Evolutionary conservation across 305 asterid genomes (phyloP).

Genomic region (Nicotiana rustica): DNA sequence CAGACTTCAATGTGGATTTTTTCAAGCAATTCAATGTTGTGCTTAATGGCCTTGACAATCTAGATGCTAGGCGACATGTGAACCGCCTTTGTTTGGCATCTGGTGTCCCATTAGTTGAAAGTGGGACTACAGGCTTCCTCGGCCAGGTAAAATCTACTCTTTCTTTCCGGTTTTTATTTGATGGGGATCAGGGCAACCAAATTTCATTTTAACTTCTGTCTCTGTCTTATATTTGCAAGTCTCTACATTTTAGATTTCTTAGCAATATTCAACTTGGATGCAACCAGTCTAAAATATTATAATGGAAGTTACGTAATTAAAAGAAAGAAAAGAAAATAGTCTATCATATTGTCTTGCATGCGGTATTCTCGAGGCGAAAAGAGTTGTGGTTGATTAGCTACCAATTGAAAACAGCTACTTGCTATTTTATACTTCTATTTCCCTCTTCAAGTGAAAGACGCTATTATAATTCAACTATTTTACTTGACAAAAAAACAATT

Average conservation of each 20-base stretch:
- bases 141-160: constrained; percentile 71
- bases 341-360: constrained; percentile 9
- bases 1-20: constrained; percentile 92
- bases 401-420: constrained; percentile 18
- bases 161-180: too few species aligned
- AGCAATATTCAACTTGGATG: neutral
- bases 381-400: neutral
- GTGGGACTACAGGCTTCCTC: constrained; percentile 99
- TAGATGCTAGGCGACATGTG: constrained; percentile 99
- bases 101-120: constrained; percentile 91
- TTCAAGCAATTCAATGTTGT: constrained; percentile 90
- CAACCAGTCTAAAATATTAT: neutral
- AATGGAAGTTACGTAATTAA: neutral
- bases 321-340: neutral
- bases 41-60: constrained; percentile 96
- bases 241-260: neutral
- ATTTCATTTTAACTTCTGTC: neutral
- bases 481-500: too few species aligned
- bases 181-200: neutral
- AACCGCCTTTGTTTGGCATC: constrained; percentile 99
- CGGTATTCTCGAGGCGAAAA: neutral
- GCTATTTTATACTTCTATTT: neutral
- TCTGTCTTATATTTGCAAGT: constrained; percentile 15
- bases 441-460: neutral
- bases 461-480: neutral